Base-by-base conservation (phyloP, 2,329 filamentous ascomycete species). In the Arthrobotrys pseudoclavata region DNA sequence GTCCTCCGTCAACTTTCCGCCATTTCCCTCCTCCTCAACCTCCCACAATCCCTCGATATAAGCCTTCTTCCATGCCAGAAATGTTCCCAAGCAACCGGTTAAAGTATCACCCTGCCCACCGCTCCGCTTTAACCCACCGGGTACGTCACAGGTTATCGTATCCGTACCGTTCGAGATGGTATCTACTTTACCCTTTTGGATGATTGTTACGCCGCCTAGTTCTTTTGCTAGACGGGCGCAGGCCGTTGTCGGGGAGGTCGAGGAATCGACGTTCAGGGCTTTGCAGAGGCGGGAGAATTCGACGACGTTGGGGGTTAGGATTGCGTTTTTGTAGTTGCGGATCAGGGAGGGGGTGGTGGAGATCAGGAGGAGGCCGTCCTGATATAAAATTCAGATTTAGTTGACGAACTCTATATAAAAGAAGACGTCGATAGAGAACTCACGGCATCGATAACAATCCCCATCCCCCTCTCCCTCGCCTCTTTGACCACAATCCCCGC, bases 61-160 rank as follows among this genome's bases (percentile, higher is more conserved):
- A 22, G 93, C 93, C 83, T 90, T 91, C 77, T 95, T 88, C 90
- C 95, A 99, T 0, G 89, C 94, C 79, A 98, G 84, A 80, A 99
- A 89, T 2, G 96, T 98, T 0, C 92, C 96, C 80, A 99, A 86
- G 37, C 90, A 90, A 0, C 96, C 96, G 0, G 96, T 98, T 80
- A 99, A 86, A 3, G 96, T 98, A 84, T 99, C 96, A 1, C 96
- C 96, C 85, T 99, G 96, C 0, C 96, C 96, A 57, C 95, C 96
- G 72, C 92, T 95, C 80, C 96, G 87, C 88, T 99, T 99, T 83
- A 90, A 84, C 0, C 95, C 95, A 7, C 96, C 96, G 82, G 89
- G 85, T 1, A 94, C 85, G 80, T 97, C 94, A 26, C 91, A 92
- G 0, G 91, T 85, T 26, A 94, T 84, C n/a, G 92, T 97, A 67